A percentile compares a stretch with the other conserved stretches of the same genome.
phyloP scores from a whole-genome alignment of 192 early-diverging fungal species.

The Chytriomyces confervae region DNA sequence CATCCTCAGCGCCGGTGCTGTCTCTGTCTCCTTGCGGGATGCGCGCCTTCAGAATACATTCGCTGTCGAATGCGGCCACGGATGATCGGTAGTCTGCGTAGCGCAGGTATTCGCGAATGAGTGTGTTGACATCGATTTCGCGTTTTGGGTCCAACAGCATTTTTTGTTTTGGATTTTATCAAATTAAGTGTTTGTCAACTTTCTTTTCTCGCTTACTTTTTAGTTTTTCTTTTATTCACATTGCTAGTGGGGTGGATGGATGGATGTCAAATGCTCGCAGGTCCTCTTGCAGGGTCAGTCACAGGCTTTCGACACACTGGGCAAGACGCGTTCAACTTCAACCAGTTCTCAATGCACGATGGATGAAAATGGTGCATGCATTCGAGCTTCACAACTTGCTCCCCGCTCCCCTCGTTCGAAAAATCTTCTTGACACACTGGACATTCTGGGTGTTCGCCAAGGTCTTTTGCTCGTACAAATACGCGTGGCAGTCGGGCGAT shows the following conservation, averaged over 20 bases:
- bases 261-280: not conserved
- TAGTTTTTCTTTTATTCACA: not conserved
- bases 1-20: not conserved
- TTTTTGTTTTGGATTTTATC: not conserved
- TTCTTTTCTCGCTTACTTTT: not conserved
- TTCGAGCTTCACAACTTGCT: conserved; percentile 71
- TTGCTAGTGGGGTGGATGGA: not conserved
- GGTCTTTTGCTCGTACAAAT: conserved; percentile 57
- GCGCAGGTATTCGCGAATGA: conserved; percentile 45
- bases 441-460: conserved; percentile 76
- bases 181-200: not conserved
- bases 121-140: conserved; percentile 41
- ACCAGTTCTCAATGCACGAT: conserved; percentile 88
- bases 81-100: conserved; percentile 47
- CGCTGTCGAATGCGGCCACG: conserved; percentile 38
- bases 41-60: conserved; percentile 43
- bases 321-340: conserved; percentile 90
- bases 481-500: conserved; percentile 70
- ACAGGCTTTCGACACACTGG: conserved; percentile 77
- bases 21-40: not conserved
- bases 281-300: conserved; percentile 11
- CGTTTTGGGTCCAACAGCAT: conserved; percentile 37
- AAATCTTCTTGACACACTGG: conserved; percentile 93
- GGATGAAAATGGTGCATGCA: conserved; percentile 92
- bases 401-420: conserved; percentile 51